phyloP scores from a whole-genome alignment of 352 stramenopile genomes.

The Globisporangium alternatum region DNA sequence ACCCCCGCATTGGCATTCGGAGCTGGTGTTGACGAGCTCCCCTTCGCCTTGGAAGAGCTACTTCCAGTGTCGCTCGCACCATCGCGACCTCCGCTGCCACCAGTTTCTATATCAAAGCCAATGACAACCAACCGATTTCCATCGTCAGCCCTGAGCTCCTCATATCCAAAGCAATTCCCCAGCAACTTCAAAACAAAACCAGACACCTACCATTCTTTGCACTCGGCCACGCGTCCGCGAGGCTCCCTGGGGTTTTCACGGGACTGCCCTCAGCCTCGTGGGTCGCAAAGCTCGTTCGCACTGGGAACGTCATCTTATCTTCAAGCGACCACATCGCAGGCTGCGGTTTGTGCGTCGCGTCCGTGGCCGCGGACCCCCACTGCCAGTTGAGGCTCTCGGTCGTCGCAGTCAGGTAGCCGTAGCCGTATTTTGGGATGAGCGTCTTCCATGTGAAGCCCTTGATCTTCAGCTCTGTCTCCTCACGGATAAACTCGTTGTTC shows the following conservation, averaged over 20 bases:
- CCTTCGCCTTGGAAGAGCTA: conserved; percentile 8
- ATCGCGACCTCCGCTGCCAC: conserved; percentile 14
- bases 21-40: background rate
- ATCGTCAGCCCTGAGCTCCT: background rate
- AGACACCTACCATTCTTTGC: conserved; percentile 23
- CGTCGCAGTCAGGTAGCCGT: conserved; percentile 65
- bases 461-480: conserved; percentile 42
- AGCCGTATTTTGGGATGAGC: conserved; percentile 73
- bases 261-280: conserved; percentile 36
- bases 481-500: conserved; percentile 77
- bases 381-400: conserved; percentile 49
- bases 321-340: conserved; percentile 45
- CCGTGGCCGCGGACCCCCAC: conserved; percentile 52
- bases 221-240: conserved; percentile 27
- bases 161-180: background rate
- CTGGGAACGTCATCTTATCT: conserved; percentile 45
- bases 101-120: conserved; percentile 1
- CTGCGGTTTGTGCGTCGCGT: conserved; percentile 37
- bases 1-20: background rate
- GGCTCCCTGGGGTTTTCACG: conserved; percentile 34
- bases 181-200: background rate
- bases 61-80: conserved; percentile 2
- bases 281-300: conserved; percentile 23
- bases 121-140: background rate
- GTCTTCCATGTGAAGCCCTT: conserved; percentile 56